phyloP scores from a whole-genome alignment of 2,329 filamentous ascomycete species.

The Acephala macrosclerotiorum region DNA sequence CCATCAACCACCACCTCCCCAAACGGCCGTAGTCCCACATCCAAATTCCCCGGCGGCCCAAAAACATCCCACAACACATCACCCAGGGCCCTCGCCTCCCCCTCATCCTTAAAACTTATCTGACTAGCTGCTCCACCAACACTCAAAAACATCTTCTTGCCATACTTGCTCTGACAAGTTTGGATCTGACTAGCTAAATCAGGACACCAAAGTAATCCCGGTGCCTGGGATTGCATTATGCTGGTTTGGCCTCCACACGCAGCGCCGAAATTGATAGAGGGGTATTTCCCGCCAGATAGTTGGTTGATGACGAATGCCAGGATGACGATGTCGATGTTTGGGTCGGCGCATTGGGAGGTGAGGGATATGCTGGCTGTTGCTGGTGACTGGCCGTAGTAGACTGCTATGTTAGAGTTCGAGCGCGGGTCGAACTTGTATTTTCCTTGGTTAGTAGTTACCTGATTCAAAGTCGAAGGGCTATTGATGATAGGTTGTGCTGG shows the following conservation, averaged over 20 bases:
- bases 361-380: conserved; percentile 42
- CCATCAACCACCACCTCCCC: conserved; percentile 45
- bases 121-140: conserved; percentile 43
- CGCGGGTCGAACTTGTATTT: conserved; percentile 40
- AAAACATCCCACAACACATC: conserved; percentile 47
- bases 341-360: conserved; percentile 41
- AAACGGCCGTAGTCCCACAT: conserved; percentile 43
- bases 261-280: conserved; percentile 42
- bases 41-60: conserved; percentile 39
- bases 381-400: conserved; percentile 44
- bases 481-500: background rate
- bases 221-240: conserved; percentile 44
- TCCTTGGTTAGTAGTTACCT: background rate
- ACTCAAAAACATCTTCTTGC: conserved; percentile 50
- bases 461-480: background rate
- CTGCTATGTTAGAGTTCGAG: conserved; percentile 42
- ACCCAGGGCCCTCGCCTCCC: conserved; percentile 44
- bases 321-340: conserved; percentile 48
- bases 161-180: conserved; percentile 46
- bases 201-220: conserved; percentile 48
- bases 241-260: conserved; percentile 45
- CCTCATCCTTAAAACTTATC: conserved; percentile 40
- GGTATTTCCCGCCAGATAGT: conserved; percentile 27
- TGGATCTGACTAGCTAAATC: conserved; percentile 41
- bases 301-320: conserved; percentile 35